Percentiles rank a stretch among this genome's conserved stretches.
Conservation (phyloP, 2,329 filamentous ascomycete species). For the Neophaeococcomyces mojaviensis region DNA sequence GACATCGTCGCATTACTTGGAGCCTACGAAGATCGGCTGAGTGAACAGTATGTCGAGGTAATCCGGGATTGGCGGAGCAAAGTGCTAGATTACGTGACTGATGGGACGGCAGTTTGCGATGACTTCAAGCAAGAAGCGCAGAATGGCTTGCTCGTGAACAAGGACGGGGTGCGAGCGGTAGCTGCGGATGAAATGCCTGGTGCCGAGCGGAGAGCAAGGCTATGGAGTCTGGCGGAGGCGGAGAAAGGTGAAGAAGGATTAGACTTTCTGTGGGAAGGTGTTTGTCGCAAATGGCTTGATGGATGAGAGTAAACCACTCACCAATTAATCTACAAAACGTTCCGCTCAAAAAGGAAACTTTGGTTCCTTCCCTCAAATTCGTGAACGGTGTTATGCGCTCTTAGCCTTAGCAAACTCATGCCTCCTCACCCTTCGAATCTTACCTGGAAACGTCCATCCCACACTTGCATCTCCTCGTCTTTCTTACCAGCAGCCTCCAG, state of each 20-base stretch:
- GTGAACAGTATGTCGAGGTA: neutral
- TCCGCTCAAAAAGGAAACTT: too few species aligned
- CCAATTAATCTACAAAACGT: too few species aligned
- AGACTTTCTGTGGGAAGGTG: slow-evolving; percentile 1
- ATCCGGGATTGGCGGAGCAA: neutral
- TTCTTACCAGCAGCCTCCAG: too few species aligned
- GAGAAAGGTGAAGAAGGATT: slow-evolving; percentile 1
- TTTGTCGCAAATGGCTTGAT: slow-evolving; percentile 3
- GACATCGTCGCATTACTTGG: slow-evolving; percentile 1
- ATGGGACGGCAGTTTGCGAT: neutral
- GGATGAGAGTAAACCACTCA: too few species aligned
- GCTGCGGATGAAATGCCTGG: neutral
- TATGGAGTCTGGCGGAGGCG: neutral
- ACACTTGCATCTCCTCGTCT: too few species aligned
- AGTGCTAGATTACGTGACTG: neutral
- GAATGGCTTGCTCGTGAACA: neutral
- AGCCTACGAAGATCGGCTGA: neutral
- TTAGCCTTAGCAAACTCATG: too few species aligned
- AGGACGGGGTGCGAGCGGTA: neutral
- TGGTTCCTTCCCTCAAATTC: too few species aligned
- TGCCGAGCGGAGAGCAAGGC: neutral
- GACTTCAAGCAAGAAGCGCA: neutral
- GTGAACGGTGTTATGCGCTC: too few species aligned
- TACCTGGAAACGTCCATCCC: too few species aligned
- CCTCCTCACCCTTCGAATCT: too few species aligned